A percentile compares a stretch with the other conserved stretches of the same genome.
Evolutionary conservation across 345 rosid species (phyloP).

Genomic region (Bretschneidera sinensis): DNA sequence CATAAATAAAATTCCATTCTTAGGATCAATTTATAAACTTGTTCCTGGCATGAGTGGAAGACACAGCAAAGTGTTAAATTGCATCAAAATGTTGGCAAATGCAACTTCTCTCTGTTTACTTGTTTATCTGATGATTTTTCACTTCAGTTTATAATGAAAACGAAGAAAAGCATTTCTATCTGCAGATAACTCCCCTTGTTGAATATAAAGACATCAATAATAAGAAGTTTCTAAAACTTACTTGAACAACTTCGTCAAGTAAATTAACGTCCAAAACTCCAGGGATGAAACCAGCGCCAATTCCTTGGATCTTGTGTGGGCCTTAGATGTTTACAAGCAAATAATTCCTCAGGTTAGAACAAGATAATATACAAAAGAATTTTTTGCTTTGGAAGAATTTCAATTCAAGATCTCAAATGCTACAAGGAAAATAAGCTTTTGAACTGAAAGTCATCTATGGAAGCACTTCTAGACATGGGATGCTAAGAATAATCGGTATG

Average conservation of each 20-base stretch:
- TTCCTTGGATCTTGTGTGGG: constrained; percentile 57
- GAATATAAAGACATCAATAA: background rate
- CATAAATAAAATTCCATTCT: no score
- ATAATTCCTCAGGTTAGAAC: background rate
- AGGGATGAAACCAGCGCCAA: constrained; percentile 69
- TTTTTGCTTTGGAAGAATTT: background rate
- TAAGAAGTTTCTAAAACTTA: constrained; percentile 17
- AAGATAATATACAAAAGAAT: background rate
- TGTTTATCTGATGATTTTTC: background rate
- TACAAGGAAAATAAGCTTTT: background rate
- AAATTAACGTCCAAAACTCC: constrained; percentile 37
- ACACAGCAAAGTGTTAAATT: no score
- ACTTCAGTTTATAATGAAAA: background rate
- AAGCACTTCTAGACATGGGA: background rate
- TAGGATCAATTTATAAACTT: no score
- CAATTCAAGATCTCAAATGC: no score
- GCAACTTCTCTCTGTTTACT: no score
- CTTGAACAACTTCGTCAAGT: constrained; percentile 47
- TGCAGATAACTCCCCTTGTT: background rate
- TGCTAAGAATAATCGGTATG: background rate
- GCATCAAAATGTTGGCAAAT: no score
- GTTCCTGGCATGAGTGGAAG: no score
- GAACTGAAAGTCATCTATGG: background rate
- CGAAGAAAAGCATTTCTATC: background rate
- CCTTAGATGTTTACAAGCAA: constrained; percentile 28